phyloP scores from a whole-genome alignment of 108 stramenopile species.

The Seminavis robusta region DNA sequence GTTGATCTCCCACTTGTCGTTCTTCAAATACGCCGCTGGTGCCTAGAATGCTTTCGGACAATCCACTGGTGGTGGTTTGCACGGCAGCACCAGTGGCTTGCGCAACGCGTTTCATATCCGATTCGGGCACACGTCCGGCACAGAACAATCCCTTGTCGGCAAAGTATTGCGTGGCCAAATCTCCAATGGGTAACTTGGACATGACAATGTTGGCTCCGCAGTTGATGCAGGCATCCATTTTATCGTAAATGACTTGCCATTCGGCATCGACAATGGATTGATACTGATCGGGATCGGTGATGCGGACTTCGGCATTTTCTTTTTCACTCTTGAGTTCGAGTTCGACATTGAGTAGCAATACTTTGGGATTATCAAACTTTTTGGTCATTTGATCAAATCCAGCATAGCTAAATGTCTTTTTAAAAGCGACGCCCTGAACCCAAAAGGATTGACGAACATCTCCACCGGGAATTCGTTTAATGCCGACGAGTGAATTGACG shows the following conservation, averaged over 20 bases:
- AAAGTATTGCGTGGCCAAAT: slow-evolving; percentile 99
- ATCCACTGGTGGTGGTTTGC: slow-evolving; percentile 90
- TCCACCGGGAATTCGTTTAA: slow-evolving; percentile 98
- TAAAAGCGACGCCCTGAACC: slow-evolving; percentile 97
- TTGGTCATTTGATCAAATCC: slow-evolving; percentile 99
- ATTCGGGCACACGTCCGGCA: slow-evolving; percentile 95
- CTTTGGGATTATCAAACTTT: slow-evolving; percentile 83
- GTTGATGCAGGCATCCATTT: slow-evolving; percentile 89
- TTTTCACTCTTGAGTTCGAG: slow-evolving; percentile 98
- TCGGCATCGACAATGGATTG: slow-evolving; percentile 99
- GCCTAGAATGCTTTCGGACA: slow-evolving; percentile 68
- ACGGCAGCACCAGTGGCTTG: slow-evolving; percentile 93
- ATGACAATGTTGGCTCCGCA: slow-evolving; percentile 97
- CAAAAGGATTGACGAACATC: slow-evolving; percentile 93
- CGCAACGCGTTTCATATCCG: slow-evolving; percentile 94
- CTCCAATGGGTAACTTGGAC: slow-evolving; percentile 96
- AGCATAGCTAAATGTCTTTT: slow-evolving; percentile 98
- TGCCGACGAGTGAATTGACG: slow-evolving; percentile 80
- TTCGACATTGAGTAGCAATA: slow-evolving; percentile 96
- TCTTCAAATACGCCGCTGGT: slow-evolving; percentile 95
- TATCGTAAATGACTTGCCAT: slow-evolving; percentile 99
- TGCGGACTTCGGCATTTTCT: slow-evolving; percentile 99
- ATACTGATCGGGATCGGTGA: slow-evolving; percentile 95
- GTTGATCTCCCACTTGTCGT: slow-evolving; percentile 92
- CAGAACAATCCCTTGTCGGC: slow-evolving; percentile 96